Conservation (phyloP, 1,139 yeast species). For the Trichomonascaceae sp. region DNA sequence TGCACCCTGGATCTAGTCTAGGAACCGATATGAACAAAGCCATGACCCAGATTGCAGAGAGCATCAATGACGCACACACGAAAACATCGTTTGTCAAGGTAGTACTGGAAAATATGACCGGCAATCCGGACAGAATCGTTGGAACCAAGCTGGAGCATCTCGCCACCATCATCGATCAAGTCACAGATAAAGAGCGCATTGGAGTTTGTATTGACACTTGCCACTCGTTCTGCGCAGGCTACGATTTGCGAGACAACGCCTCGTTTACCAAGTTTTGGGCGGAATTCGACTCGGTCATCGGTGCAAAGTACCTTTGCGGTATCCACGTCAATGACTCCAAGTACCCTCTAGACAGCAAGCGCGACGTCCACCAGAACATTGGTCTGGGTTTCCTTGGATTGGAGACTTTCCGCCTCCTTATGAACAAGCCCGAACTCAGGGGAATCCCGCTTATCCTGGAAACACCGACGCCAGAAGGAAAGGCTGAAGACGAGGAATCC, state of each 20-base stretch:
- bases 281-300: conserved; percentile 59
- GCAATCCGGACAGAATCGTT: conserved; percentile 71
- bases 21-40: conserved; percentile 52
- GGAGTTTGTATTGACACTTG: conserved; percentile 96
- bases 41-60: conserved; percentile 53
- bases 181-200: conserved; percentile 65
- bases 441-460: conserved; percentile 77
- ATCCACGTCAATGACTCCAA: conserved; percentile 90
- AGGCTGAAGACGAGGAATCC: conserved; percentile 23
- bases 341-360: conserved; percentile 80
- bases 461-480: conserved; percentile 59
- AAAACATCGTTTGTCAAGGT: conserved; percentile 71
- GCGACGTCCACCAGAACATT: conserved; percentile 82
- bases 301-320: conserved; percentile 61
- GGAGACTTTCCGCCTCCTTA: conserved; percentile 65
- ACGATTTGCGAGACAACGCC: conserved; percentile 55
- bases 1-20: conserved; percentile 89
- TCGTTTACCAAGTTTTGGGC: conserved; percentile 56
- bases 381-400: conserved; percentile 86
- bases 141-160: conserved; percentile 76
- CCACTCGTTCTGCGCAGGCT: conserved; percentile 93
- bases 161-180: conserved; percentile 55
- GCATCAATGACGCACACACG: conserved; percentile 63
- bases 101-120: conserved; percentile 96
- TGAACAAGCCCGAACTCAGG: conserved; percentile 50